Percentiles rank a stretch among this genome's conserved stretches.
Evolutionary conservation across 495 filamentous ascomycete genomes (phyloP).

Genomic region (Talaromyces stipitatus): DNA sequence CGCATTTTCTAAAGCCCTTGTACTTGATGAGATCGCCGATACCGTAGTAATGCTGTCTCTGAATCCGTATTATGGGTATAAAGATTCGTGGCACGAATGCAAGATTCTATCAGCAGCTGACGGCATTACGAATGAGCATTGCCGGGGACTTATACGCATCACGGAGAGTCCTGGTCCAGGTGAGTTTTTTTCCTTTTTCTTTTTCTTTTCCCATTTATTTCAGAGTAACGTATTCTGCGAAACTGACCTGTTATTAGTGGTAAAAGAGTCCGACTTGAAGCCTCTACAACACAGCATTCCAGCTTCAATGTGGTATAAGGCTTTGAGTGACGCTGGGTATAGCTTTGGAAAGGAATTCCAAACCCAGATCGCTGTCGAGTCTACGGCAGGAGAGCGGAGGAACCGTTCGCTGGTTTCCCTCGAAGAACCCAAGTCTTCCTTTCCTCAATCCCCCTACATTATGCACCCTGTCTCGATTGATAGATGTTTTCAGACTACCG

Average conservation of each 20-base stretch:
- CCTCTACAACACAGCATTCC: slow-evolving; percentile 7
- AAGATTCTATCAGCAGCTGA: slow-evolving; percentile 30
- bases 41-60: slow-evolving; percentile 38
- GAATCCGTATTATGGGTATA: slow-evolving; percentile 24
- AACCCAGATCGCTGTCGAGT: slow-evolving; percentile 6
- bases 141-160: slow-evolving; percentile 24
- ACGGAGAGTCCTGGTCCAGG: background rate
- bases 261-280: background rate
- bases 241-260: background rate
- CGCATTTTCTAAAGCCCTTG: slow-evolving; percentile 31
- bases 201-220: no score
- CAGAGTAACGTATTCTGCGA: background rate
- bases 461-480: slow-evolving; percentile 13
- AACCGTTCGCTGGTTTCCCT: slow-evolving; percentile 8
- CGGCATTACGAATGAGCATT: slow-evolving; percentile 32
- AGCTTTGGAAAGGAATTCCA: slow-evolving; percentile 15
- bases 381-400: background rate
- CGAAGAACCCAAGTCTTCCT: slow-evolving; percentile 3
- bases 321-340: slow-evolving; percentile 12
- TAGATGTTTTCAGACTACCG: slow-evolving; percentile 9
- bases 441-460: slow-evolving; percentile 9
- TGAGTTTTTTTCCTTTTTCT: background rate
- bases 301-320: slow-evolving; percentile 14
- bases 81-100: slow-evolving; percentile 35
- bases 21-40: slow-evolving; percentile 28